Evolutionary conservation across 2,329 filamentous ascomycete species (phyloP), one percentile per base, ranked within the genome.

Genomic region (Plenodomus lindquistii): DNA sequence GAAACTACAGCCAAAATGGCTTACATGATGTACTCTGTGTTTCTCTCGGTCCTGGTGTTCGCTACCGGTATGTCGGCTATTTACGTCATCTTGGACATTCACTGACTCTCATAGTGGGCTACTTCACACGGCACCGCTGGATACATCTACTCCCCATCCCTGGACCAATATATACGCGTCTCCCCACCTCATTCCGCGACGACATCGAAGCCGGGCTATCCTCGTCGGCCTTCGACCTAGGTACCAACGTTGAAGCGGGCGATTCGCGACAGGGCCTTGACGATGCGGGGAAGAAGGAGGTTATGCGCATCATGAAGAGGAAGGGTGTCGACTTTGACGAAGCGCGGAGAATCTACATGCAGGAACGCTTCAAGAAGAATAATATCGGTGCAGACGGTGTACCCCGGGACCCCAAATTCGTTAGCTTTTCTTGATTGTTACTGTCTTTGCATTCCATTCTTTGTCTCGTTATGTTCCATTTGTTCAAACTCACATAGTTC

Each of bases 341-440:
- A 76, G 94, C 93, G 34, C 82, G 94, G 61, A 82, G 89, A 63
- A 81, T 91, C 38, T 95, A 89, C 70, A 94, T 91, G 75, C 88
- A 97, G 76, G 85, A 88, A 63, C 80, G 86, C 48, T 96, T 99
- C 75, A 85, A 85, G 69, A 91, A 86, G 69, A 90, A 96, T 65
- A 89, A 89, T 42, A 97, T 99, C 69, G 91, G 86, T 1, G 81
- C 88, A 4, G 94, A 99, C 73, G 94, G 94, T 4, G 77, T 86
- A 62, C 94, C 94, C 54, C 82, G 85, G 69, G 93, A 97, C 77
- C 91, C 92, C 54, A 97, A 97, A 78, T 96, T 96, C 69, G 91
- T 97, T 50, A 95, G 89, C 69, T 97, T 97, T 74, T 89, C 86
- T 44, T 71, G 52, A 57, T 41, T 9, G 17, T n/a, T 37, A 29